phyloP scores from a whole-genome alignment of 2,329 filamentous ascomycete species.

The Bipolaris victoriae region DNA sequence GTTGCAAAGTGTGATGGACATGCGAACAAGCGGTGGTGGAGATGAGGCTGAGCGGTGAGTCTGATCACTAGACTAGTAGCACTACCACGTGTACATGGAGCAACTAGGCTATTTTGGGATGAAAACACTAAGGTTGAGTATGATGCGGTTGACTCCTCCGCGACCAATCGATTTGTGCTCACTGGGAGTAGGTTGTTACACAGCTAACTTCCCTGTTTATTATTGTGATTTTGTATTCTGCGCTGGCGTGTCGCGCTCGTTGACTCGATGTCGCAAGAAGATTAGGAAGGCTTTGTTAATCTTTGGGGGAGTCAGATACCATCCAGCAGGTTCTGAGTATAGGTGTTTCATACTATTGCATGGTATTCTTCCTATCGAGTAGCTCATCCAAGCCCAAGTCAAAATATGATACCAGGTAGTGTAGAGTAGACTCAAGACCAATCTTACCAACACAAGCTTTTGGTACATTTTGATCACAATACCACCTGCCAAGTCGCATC shows the following conservation, averaged over 20 bases:
- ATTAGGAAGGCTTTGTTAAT: too few relatives aligned
- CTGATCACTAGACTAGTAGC: constrained; percentile 7
- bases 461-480: not conserved
- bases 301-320: too few relatives aligned
- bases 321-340: too few relatives aligned
- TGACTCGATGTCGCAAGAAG: too few relatives aligned
- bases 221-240: not conserved
- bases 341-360: too few relatives aligned
- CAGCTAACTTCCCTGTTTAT: not conserved
- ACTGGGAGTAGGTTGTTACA: not conserved
- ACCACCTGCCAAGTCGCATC: too few relatives aligned
- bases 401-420: too few relatives aligned
- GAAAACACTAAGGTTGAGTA: not conserved
- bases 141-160: not conserved
- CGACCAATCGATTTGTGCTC: constrained; percentile 1
- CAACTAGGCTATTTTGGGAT: constrained; percentile 3
- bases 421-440: not conserved
- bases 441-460: not conserved
- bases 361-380: too few relatives aligned
- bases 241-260: too few relatives aligned
- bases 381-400: too few relatives aligned
- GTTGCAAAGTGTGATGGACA: not conserved
- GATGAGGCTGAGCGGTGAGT: constrained; percentile 18
- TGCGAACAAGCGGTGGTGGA: constrained; percentile 5
- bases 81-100: constrained; percentile 11